Evolutionary conservation across 257 asterid species (phyloP), one percentile per base, ranked within the genome.

Genomic region (Fraxinus anomala): DNA sequence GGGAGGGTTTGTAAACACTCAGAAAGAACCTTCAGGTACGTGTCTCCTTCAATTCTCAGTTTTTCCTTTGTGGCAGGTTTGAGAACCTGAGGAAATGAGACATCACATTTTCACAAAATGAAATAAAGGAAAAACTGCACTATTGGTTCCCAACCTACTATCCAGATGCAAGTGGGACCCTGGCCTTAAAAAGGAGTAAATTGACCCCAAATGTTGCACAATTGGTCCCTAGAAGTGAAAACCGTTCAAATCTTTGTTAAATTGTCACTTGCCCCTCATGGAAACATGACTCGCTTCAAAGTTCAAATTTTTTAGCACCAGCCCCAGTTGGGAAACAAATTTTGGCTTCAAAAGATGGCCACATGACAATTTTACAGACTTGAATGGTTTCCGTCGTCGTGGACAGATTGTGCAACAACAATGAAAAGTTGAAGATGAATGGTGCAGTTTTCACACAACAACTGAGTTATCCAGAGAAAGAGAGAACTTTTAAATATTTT

Each of bases 31-130:
- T 81, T 88, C 70, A 72, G 86, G 77, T 87, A 93, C 33, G 76
- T 70, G 31, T 87, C 90, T 75, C 99, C 99, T 80, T 84, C 91
- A 73, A 96, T 87, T 86, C 92, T 96, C 83, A 96, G 84, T 87
- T 93, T 96, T 81, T 84, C 81, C 88, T 88, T 88, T 78, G 98
- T 95, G 80, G 86, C 82, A 0, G 98, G 99, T 80, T 88, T 95
- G 37, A 95, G 90, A 82, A 93, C 91, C 99, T 95, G 85, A 14
- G 21, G 80, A 23, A 10, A 79, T 61, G 69, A 70, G n/a, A 72
- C n/a, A 63, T 19, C 47, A 76, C 36, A 66, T 70, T 49, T 74
- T 39, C 54, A 36, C 31, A 31, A 56, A 42, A 69, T 51, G 61
- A 77, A 73, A 40, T 23, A 51, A 24, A 24, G 12, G 40, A 24